Base-by-base conservation (phyloP, 805 yeast genomes). In the Vanderwaltozyma tropicalis region DNA sequence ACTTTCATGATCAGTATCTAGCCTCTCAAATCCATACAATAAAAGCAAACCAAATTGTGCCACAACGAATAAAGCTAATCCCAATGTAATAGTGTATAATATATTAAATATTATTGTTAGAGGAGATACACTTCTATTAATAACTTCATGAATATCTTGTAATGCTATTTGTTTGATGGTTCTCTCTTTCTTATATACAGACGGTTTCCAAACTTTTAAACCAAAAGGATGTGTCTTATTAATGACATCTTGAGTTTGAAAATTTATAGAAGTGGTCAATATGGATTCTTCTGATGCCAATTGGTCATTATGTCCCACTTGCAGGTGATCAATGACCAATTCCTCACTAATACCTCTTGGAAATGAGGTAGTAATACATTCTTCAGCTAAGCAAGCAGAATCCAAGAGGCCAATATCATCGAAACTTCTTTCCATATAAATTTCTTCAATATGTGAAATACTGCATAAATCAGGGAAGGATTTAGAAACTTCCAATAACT, bases 131-230 rank as follows among this genome's bases (percentile, higher is more conserved):
- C 62, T 63, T 40, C 72, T 63, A 42, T 65, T 67, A 33, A 66
- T 67, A 15, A 77, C 72, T 32, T 86, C 88, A 59, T 89, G 96
- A 46, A 92, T 85, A 66, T 92, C 98, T 43, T 82, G 81, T 41
- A 84, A 94, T 2, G 97, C 96, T 41, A 83, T 78, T 28, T 78
- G 69, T 46, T 89, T 92, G 24, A 92, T 96, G 3, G 96, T 83
- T 51, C 98, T 76, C 41, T 73, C 72, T 59, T 92, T 92, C 58
- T 92, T 92, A 63, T 92, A 92, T 38, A 92, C 65, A 2, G 97
- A 95, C 1, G 98, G 98, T 54, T 92, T 92, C 98, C 98, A 92
- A 49, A 92, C 83, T 59, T 95, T 80, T 33, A 92, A 87, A 69
- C 98, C 98, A 54, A 92, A 92, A 1, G 98, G 98, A 66, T 92